Evolutionary conservation across 768 basidiomycete genomes (phyloP).

Genomic region (Leucocoprinus leucothites): DNA sequence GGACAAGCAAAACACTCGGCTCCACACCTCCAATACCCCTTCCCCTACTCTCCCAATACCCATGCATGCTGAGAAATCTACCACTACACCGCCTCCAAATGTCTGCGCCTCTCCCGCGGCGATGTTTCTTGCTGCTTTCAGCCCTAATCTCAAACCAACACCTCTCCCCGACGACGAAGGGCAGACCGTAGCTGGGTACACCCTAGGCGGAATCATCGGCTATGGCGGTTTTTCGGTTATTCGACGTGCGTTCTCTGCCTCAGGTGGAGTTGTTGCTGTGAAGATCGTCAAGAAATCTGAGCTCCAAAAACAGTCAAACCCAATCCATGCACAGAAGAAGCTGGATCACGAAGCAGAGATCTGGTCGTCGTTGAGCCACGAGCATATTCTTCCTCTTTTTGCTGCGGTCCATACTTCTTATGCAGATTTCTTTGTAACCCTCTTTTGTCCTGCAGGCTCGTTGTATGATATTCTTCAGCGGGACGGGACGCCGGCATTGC

Average conservation of each 20-base stretch:
- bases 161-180: slow-evolving; percentile 64
- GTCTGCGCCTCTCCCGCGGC: slow-evolving; percentile 63
- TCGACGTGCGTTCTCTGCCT: slow-evolving; percentile 58
- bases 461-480: slow-evolving; percentile 80
- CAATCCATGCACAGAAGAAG: slow-evolving; percentile 45
- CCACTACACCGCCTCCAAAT: slow-evolving; percentile 9
- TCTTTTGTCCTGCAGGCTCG: slow-evolving; percentile 81
- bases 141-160: slow-evolving; percentile 26
- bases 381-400: slow-evolving; percentile 86
- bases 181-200: slow-evolving; percentile 65
- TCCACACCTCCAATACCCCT: slow-evolving; percentile 13
- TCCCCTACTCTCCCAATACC: slow-evolving; percentile 33
- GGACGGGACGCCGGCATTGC: slow-evolving; percentile 63
- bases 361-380: slow-evolving; percentile 78
- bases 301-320: slow-evolving; percentile 47
- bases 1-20: slow-evolving; percentile 1
- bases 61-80: slow-evolving; percentile 1
- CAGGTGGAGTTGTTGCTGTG: slow-evolving; percentile 72
- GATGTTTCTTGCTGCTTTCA: slow-evolving; percentile 68
- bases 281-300: slow-evolving; percentile 74
- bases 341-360: slow-evolving; percentile 68
- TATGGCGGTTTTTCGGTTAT: slow-evolving; percentile 83
- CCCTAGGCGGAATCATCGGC: slow-evolving; percentile 72
- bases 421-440: slow-evolving; percentile 79
- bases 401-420: slow-evolving; percentile 52